A percentile compares a stretch with the other conserved stretches of the same genome.
phyloP scores from a whole-genome alignment of 345 rosid species.

The Gossypium thurberi region DNA sequence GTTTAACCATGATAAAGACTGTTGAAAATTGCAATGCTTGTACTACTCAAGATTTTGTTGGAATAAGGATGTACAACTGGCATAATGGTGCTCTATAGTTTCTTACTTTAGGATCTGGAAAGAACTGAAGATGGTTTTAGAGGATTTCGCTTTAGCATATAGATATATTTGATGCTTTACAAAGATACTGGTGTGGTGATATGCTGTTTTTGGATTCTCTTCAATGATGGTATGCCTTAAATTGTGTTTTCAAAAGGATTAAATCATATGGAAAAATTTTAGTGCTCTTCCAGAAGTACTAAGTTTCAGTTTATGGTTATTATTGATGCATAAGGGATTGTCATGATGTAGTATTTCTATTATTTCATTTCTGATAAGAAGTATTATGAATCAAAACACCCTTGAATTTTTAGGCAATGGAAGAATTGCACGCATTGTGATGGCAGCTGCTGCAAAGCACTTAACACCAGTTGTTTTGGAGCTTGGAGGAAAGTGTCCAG shows the following conservation, averaged over 20 bases:
- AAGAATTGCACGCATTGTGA: conserved; percentile 67
- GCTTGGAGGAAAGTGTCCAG: conserved; percentile 96
- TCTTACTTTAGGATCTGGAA: no score
- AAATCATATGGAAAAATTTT: neutral
- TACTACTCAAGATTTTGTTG: no score
- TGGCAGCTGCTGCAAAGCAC: conserved; percentile 96
- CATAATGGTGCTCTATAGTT: no score
- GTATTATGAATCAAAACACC: neutral
- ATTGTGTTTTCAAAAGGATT: neutral
- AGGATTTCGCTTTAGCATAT: no score
- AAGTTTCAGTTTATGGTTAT: no score
- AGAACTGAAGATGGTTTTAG: no score
- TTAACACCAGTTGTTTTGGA: conserved; percentile 89
- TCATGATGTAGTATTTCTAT: neutral
- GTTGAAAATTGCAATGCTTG: no score
- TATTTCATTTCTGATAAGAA: neutral
- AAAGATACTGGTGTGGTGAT: neutral
- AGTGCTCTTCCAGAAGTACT: no score
- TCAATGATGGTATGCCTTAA: conserved; percentile 24
- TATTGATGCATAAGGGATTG: neutral
- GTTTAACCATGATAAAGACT: neutral
- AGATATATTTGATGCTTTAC: no score
- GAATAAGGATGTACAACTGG: no score
- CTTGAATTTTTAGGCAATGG: conserved; percentile 54
- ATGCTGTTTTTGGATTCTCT: no score